These are phyloP conservation scores for Irpex rosettiformis DNA, from an alignment of 1,284 basidiomycete species.

Conservation along the genomic window DNA sequence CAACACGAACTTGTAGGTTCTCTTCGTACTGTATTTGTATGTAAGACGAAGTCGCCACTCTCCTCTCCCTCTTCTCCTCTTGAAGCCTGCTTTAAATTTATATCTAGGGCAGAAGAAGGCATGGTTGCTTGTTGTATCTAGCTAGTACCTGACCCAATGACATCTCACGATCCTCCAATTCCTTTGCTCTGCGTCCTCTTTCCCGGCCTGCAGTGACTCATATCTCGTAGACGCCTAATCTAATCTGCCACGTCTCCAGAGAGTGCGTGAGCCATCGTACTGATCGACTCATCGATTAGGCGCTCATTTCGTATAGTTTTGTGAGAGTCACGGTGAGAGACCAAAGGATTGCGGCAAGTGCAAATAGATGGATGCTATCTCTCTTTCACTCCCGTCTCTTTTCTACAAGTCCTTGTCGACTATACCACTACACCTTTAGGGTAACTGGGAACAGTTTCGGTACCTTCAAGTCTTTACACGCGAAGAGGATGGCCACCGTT, in stretches of 20 bases:
- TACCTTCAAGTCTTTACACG: no score
- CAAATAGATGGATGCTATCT: background rate
- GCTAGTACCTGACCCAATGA: background rate
- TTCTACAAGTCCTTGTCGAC: background rate
- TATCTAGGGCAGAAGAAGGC: background rate
- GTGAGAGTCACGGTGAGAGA: background rate
- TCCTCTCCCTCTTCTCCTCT: background rate
- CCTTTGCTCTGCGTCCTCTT: background rate
- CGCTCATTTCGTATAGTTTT: background rate
- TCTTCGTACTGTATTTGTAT: slow-evolving; percentile 17
- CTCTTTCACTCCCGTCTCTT: background rate
- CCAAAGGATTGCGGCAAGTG: background rate
- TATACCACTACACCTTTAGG: no score
- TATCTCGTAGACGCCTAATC: background rate
- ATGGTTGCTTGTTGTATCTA: background rate
- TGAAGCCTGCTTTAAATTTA: background rate
- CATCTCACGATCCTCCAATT: background rate
- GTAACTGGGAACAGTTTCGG: no score
- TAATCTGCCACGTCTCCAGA: background rate
- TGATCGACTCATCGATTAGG: background rate
- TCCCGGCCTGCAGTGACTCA: background rate
- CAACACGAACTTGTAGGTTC: background rate
- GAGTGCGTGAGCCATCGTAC: background rate
- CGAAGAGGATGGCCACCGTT: slow-evolving; percentile 21
- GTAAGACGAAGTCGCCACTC: slow-evolving; percentile 2